A percentile compares a stretch with the other conserved stretches of the same genome.
phyloP scores from a whole-genome alignment of 495 filamentous ascomycete species.

The Lineolata rhizophorae region DNA sequence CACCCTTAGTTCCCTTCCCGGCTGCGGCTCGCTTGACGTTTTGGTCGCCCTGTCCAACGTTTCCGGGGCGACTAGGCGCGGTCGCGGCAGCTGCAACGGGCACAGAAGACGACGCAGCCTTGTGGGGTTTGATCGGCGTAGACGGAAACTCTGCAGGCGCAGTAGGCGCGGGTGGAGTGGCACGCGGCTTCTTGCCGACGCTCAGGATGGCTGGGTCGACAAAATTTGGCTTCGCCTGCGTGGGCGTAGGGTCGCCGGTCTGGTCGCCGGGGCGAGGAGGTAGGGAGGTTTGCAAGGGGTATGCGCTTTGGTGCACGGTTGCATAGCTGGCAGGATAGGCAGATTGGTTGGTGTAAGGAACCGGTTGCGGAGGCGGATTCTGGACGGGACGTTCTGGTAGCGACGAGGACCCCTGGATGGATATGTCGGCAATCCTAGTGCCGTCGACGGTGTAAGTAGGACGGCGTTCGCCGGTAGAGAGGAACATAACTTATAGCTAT shows the following conservation, averaged over 20 bases:
- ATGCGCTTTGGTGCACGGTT: no score
- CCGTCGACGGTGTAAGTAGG: constrained; percentile 30
- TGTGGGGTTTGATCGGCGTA: constrained; percentile 9
- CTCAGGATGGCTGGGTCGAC: constrained; percentile 21
- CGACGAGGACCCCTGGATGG: no score
- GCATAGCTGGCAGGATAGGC: no score
- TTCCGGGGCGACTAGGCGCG: constrained; percentile 5
- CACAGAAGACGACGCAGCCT: constrained; percentile 16
- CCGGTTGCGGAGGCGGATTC: constrained; percentile 1
- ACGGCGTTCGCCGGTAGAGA: constrained; percentile 25
- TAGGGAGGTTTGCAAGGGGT: no score
- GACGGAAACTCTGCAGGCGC: constrained; percentile 3
- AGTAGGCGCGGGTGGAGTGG: neutral
- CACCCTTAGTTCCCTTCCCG: no score
- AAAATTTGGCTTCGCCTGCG: constrained; percentile 10
- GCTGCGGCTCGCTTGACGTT: no score
- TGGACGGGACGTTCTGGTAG: neutral
- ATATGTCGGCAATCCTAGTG: constrained; percentile 34
- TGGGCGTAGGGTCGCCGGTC: constrained; percentile 1
- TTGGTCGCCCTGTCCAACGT: neutral
- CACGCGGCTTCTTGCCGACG: constrained; percentile 12
- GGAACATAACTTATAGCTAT: constrained; percentile 22
- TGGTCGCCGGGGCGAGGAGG: neutral
- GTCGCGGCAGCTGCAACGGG: constrained; percentile 8
- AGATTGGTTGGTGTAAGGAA: constrained; percentile 4